Base-by-base conservation (phyloP, 2,329 filamentous ascomycete species). In the Diaporthe vexans region DNA sequence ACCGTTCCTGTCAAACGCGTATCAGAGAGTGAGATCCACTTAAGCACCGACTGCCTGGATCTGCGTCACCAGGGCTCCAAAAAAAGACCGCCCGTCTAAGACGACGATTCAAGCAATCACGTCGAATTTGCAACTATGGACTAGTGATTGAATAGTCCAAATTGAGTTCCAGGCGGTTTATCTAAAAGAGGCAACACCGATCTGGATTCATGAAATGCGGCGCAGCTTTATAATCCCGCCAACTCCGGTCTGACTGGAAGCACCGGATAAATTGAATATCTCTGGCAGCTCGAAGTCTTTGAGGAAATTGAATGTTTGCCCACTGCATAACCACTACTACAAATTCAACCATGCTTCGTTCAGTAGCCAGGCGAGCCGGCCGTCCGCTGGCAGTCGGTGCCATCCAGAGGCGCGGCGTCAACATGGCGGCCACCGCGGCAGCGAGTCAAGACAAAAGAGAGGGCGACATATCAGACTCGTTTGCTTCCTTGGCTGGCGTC, bases 401-500 rank as follows among this genome's bases (percentile, higher is more conserved):
- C 11, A 17, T 21, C 1, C 54, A 68, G n/a, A 26, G 24, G 33
- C 71, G 72, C 21, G 10, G 29, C 2, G 63, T 74, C 40, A 74
- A 61, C 43, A 79, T 79, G 77, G 76, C 75, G 4, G 72, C 77
- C 61, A 63, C 72, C 56, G 57, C 74, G 15, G 69, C 73, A 11
- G 54, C 69, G 15, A 56, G 52, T 3, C 52, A 46, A 21, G 73
- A 57, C 13, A 91, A 90, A 77, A 86, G 88, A 52, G 89, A 90
- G 77, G 91, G 91, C 4, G 87, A 92, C 76, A 92, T 93, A 46
- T 91, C 90, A 0, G 90, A 91, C 69, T 83, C 90, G 0, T 93
- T 93, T 73, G 87, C 87, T 0, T 92, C 91, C 0, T 82, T 93
- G 2, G 90, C 89, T 0, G 88, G 89, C 0, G 79, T 79, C 2